These are phyloP conservation scores for Podaxis pistillaris DNA, from an alignment of 768 basidiomycete genomes.

Conservation along the genomic window DNA sequence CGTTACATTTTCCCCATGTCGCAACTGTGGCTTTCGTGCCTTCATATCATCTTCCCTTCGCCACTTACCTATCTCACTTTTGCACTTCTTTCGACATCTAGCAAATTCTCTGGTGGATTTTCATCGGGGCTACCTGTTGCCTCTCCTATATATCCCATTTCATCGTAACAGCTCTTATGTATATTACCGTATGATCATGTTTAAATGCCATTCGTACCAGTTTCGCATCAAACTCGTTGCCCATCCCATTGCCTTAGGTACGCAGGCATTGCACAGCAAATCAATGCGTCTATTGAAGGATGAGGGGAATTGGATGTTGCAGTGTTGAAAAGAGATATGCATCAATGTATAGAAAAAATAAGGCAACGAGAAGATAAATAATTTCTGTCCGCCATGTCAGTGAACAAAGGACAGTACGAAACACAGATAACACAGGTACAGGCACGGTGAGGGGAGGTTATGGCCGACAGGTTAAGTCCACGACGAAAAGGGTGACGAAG, in stretches of 20 bases:
- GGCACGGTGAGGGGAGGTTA: not conserved
- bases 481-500: not conserved
- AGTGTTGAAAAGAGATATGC: not conserved
- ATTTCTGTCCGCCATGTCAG: not conserved
- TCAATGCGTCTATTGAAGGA: slow-evolving; percentile 5
- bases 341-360: slow-evolving; percentile 13
- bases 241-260: not conserved
- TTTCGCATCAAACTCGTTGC: not conserved
- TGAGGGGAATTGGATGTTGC: slow-evolving; percentile 6
- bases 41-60: not conserved
- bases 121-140: slow-evolving; percentile 7
- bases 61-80: not conserved
- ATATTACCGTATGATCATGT: slow-evolving; percentile 17
- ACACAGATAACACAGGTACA: slow-evolving; percentile 2
- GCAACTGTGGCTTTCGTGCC: slow-evolving; percentile 9
- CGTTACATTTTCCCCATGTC: not conserved
- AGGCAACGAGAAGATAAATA: not conserved
- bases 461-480: slow-evolving; percentile 3
- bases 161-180: slow-evolving; percentile 5
- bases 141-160: slow-evolving; percentile 9
- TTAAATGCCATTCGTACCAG: slow-evolving; percentile 15
- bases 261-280: not conserved
- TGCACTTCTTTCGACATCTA: slow-evolving; percentile 5
- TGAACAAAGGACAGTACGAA: slow-evolving; percentile 8
- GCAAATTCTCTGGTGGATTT: slow-evolving; percentile 14